Evolutionary conservation across 768 basidiomycete species (phyloP).

Genomic region (Tulasnella sp.): DNA sequence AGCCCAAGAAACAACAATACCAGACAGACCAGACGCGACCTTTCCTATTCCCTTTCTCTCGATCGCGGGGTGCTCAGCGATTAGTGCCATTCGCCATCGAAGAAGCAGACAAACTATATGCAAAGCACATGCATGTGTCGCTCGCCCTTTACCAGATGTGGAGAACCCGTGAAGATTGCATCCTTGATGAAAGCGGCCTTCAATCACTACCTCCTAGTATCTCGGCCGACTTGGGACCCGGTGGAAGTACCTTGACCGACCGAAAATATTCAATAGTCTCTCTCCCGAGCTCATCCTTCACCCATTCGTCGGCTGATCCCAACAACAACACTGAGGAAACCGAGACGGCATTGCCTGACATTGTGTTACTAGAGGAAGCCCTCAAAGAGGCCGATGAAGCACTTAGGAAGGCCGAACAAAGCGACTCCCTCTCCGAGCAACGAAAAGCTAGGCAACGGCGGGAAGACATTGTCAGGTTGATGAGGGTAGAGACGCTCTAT

Average conservation of each 20-base stretch:
- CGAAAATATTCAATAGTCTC: conserved; percentile 10
- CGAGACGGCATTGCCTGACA: conserved; percentile 42
- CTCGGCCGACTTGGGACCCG: conserved; percentile 11
- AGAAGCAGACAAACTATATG: conserved; percentile 86
- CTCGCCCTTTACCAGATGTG: conserved; percentile 87
- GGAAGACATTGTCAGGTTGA: conserved; percentile 75
- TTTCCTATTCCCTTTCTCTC: conserved; percentile 91
- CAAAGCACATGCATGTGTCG: conserved; percentile 80
- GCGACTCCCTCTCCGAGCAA: conserved; percentile 37
- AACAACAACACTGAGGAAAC: neutral
- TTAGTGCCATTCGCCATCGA: conserved; percentile 93
- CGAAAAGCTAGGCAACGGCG: conserved; percentile 53
- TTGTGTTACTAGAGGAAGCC: conserved; percentile 58
- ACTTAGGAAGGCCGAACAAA: conserved; percentile 34
- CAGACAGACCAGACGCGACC: conserved; percentile 92
- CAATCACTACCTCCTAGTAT: conserved; percentile 5
- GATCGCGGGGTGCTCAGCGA: conserved; percentile 27
- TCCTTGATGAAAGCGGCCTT: conserved; percentile 84
- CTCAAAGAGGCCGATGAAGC: conserved; percentile 51
- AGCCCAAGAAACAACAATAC: conserved; percentile 96
- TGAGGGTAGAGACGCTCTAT: conserved; percentile 86
- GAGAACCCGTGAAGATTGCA: conserved; percentile 89
- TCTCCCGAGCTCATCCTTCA: conserved; percentile 7
- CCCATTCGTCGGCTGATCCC: neutral
- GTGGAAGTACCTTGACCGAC: conserved; percentile 8